Percentiles rank a stretch among this genome's conserved stretches.
phyloP scores from a whole-genome alignment of 495 filamentous ascomycete species.

The Talaromyces adpressus region DNA sequence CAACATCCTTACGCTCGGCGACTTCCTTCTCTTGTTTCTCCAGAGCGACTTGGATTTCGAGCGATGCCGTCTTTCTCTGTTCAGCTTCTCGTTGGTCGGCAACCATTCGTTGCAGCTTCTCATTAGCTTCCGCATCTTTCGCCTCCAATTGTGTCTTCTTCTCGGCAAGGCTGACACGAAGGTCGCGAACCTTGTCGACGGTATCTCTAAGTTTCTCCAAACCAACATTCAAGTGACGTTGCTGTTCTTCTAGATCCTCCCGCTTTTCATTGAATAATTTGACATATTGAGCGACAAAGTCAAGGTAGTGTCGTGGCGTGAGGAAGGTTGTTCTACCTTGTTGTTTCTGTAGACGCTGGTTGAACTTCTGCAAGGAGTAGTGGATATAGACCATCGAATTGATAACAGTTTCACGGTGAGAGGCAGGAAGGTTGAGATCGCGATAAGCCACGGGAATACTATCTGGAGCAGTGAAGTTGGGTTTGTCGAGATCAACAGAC shows the following conservation, averaged over 20 bases:
- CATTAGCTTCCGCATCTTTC: constrained; percentile 93
- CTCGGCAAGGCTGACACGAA: constrained; percentile 80
- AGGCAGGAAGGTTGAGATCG: constrained; percentile 73
- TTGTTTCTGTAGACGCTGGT: constrained; percentile 79
- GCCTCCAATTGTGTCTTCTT: constrained; percentile 89
- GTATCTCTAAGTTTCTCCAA: constrained; percentile 97
- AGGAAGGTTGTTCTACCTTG: constrained; percentile 87
- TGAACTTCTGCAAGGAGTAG: constrained; percentile 86
- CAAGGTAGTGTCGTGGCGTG: constrained; percentile 92
- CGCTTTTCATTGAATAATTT: constrained; percentile 97
- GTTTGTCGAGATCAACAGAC: constrained; percentile 85
- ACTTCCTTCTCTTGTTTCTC: constrained; percentile 90
- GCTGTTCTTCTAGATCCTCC: constrained; percentile 96
- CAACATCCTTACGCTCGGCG: constrained; percentile 71
- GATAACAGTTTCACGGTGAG: constrained; percentile 82
- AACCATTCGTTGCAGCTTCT: constrained; percentile 95
- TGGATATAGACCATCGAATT: constrained; percentile 99
- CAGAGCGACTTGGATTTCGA: constrained; percentile 80
- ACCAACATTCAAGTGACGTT: constrained; percentile 94
- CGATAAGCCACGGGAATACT: constrained; percentile 87
- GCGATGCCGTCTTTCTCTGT: constrained; percentile 75
- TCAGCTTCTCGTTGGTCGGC: constrained; percentile 95
- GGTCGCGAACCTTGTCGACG: constrained; percentile 92
- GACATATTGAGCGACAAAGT: constrained; percentile 97
- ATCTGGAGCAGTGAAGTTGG: constrained; percentile 79